Evolutionary conservation across 2,329 filamentous ascomycete species (phyloP), one percentile per base, ranked within the genome.

Genomic region (Xenoacremonium recifei): DNA sequence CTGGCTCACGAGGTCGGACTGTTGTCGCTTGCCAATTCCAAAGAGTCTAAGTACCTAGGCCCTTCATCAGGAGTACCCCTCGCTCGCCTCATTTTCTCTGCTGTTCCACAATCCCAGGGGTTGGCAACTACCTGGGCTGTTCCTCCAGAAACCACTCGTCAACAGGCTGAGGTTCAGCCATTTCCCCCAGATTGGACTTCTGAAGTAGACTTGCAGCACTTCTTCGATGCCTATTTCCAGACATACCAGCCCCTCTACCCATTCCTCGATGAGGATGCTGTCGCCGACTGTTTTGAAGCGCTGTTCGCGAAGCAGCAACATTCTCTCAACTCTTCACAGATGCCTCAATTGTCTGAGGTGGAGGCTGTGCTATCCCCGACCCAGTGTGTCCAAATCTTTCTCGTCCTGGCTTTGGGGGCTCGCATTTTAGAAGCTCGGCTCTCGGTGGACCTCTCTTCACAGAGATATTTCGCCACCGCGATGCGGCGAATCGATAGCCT

Each of bases 181-280:
- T 48, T 48, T 20, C 42, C 45, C 18, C 35, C 37, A 12, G 21
- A 45, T 6, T 45, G 45, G 42, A 45, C 39, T 12, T 45, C 45
- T 6, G 42, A 48, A 18, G 42, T 48, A 15, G 47, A 49, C 20
- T 23, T 49, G n/a, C 44, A 47, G 13, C 40, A 49, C 31, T 50
- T 50, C 21, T 44, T 47, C 6, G 45, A 47, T 40, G 44, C 44
- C 17, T 49, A 49, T 16, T 49, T 49, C 35, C 44, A 49, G 27
- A 47, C 40, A 3, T 44, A 49, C 11, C 47, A 49, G 13, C 44
- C 47, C 2, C 34, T 49, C 5, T 49, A 49, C 17, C 47, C 47
- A 3, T 49, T 49, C 21, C 32, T 49, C 3, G 44, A 47, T 16
- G 47, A 49, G 30, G 44, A 47, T 39, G 38, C 27, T 7, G 33